These are phyloP conservation scores for Tylopilus subfusipes DNA, from an alignment of 768 basidiomycete species.

Conservation along the genomic window DNA sequence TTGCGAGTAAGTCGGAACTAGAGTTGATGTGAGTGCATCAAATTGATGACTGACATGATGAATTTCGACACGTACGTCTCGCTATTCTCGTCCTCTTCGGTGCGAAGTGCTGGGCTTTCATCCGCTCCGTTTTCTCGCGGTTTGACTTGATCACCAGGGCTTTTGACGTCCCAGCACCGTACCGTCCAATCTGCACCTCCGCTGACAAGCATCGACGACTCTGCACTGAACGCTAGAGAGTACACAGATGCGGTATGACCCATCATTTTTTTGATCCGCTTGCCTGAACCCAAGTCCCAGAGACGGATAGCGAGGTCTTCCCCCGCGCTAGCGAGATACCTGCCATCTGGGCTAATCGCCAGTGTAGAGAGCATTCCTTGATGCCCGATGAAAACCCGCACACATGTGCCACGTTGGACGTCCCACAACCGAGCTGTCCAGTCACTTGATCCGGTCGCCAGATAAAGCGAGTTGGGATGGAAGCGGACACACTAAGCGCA, in stretches of 20 bases:
- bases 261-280: slow-evolving; percentile 92
- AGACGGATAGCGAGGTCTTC: slow-evolving; percentile 92
- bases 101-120: slow-evolving; percentile 31
- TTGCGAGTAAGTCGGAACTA: slow-evolving; percentile 82
- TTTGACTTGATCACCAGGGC: slow-evolving; percentile 64
- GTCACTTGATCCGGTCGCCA: slow-evolving; percentile 96
- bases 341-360: slow-evolving; percentile 91
- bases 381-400: slow-evolving; percentile 95
- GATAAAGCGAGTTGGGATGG: slow-evolving; percentile 96
- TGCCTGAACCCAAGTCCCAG: slow-evolving; percentile 96
- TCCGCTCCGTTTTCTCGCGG: slow-evolving; percentile 52
- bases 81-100: slow-evolving; percentile 48
- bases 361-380: slow-evolving; percentile 83
- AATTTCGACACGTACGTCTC: slow-evolving; percentile 61
- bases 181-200: slow-evolving; percentile 95
- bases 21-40: slow-evolving; percentile 6
- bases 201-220: slow-evolving; percentile 86
- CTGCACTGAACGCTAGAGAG: slow-evolving; percentile 87
- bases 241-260: slow-evolving; percentile 90
- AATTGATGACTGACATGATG: background rate
- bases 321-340: slow-evolving; percentile 88
- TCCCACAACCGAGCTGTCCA: slow-evolving; percentile 98
- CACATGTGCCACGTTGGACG: slow-evolving; percentile 90
- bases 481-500: slow-evolving; percentile 79
- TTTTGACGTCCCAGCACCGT: slow-evolving; percentile 95